phyloP scores from a whole-genome alignment of 2,329 filamentous ascomycete genomes.

The Dactylella cylindrospora region DNA sequence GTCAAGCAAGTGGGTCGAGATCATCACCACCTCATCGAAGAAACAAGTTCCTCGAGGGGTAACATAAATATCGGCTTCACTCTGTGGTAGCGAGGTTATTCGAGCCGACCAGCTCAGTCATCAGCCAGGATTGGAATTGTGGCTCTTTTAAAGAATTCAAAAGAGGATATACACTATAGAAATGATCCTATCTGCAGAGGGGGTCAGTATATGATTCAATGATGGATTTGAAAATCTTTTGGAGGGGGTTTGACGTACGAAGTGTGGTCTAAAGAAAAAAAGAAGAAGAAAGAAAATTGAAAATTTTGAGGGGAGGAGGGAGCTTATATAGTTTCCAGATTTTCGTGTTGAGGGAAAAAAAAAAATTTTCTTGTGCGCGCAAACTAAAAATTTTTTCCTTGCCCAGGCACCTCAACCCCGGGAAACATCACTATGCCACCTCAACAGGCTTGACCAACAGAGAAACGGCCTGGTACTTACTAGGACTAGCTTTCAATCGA shows the following conservation, averaged over 20 bases:
- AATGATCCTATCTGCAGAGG: constrained; percentile 45
- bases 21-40: constrained; percentile 44
- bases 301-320: constrained; percentile 1
- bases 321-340: constrained; percentile 26
- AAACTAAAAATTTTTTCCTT: too few relatives aligned
- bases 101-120: constrained; percentile 43
- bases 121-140: constrained; percentile 44
- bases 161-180: constrained; percentile 45
- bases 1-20: constrained; percentile 44
- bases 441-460: too few relatives aligned
- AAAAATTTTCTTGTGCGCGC: constrained; percentile 15
- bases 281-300: constrained; percentile 9
- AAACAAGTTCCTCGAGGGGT: constrained; percentile 26
- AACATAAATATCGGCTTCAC: constrained; percentile 44
- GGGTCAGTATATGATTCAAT: constrained; percentile 31
- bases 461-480: too few relatives aligned
- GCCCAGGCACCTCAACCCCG: too few relatives aligned
- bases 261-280: constrained; percentile 46
- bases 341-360: constrained; percentile 8
- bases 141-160: constrained; percentile 46
- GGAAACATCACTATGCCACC: too few relatives aligned
- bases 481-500: too few relatives aligned
- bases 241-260: constrained; percentile 41
- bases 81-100: constrained; percentile 44
- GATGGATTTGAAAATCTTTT: constrained; percentile 3